Evolutionary conservation across 352 stramenopile species (phyloP).

Genomic region (Plasmopara halstedii): DNA sequence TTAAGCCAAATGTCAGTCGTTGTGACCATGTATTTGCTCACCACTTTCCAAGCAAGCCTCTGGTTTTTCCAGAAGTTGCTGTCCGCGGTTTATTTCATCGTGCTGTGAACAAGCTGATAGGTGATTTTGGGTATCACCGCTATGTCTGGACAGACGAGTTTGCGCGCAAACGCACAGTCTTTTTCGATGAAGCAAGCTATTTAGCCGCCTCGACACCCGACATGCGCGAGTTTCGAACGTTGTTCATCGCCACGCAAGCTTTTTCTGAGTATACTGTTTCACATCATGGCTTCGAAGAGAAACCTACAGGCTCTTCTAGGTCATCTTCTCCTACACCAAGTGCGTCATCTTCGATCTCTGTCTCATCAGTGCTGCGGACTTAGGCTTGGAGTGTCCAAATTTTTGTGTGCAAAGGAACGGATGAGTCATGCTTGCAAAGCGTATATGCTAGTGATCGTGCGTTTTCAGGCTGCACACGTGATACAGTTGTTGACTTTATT

Average conservation of each 20-base stretch:
- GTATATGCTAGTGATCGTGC: slow-evolving; percentile 18
- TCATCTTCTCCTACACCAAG: slow-evolving; percentile 8
- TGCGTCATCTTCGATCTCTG: slow-evolving; percentile 14
- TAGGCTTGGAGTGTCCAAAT: slow-evolving; percentile 3
- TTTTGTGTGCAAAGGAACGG: slow-evolving; percentile 17
- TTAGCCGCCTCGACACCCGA: slow-evolving; percentile 60
- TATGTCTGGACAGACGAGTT: slow-evolving; percentile 84
- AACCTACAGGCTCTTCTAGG: slow-evolving; percentile 15
- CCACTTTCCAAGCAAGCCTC: slow-evolving; percentile 53
- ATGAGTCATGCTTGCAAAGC: slow-evolving; percentile 7
- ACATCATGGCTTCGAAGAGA: slow-evolving; percentile 74
- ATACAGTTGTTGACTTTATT: slow-evolving; percentile 2
- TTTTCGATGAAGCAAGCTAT: slow-evolving; percentile 85
- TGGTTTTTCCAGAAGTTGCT: slow-evolving; percentile 65
- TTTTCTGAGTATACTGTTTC: slow-evolving; percentile 82
- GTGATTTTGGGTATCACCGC: slow-evolving; percentile 78
- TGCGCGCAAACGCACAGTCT: slow-evolving; percentile 62
- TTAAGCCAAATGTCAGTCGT: slow-evolving; percentile 63
- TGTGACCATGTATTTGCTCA: slow-evolving; percentile 67
- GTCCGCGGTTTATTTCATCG: slow-evolving; percentile 63
- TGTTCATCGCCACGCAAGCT: slow-evolving; percentile 80
- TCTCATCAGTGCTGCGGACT: slow-evolving; percentile 15
- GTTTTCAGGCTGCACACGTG: slow-evolving; percentile 2
- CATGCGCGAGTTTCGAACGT: slow-evolving; percentile 75
- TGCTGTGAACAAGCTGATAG: slow-evolving; percentile 62